A percentile compares a stretch with the other conserved stretches of the same genome.
These are phyloP conservation scores for Cyberlindnera sargentensis DNA, from an alignment of 805 yeast species.

Conservation along the genomic window DNA sequence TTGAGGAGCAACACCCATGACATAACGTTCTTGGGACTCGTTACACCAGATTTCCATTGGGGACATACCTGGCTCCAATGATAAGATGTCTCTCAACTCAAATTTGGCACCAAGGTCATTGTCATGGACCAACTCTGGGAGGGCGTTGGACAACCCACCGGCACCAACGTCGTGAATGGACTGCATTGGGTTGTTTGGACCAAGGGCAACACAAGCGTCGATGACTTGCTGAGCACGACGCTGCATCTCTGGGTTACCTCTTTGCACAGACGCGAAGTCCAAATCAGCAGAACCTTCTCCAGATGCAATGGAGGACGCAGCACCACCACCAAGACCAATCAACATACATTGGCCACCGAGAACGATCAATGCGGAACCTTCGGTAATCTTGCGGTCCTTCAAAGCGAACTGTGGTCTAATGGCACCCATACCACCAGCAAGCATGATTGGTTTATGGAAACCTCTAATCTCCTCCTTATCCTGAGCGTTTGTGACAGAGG, in stretches of 20 bases:
- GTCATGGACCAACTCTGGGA: slow-evolving; percentile 96
- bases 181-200: slow-evolving; percentile 73
- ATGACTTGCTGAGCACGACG: slow-evolving; percentile 98
- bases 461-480: slow-evolving; percentile 80
- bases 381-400: slow-evolving; percentile 80
- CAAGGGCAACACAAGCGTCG: slow-evolving; percentile 85
- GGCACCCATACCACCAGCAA: slow-evolving; percentile 99
- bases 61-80: slow-evolving; percentile 95
- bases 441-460: slow-evolving; percentile 97
- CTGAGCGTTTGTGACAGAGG: slow-evolving; percentile 56
- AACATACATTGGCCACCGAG: slow-evolving; percentile 98
- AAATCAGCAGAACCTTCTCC: slow-evolving; percentile 95
- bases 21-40: slow-evolving; percentile 98
- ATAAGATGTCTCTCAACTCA: slow-evolving; percentile 83
- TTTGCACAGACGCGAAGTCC: slow-evolving; percentile 97
- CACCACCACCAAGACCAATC: slow-evolving; percentile 99
- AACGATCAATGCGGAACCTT: slow-evolving; percentile 87
- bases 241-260: slow-evolving; percentile 99
- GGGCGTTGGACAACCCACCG: slow-evolving; percentile 95
- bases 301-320: slow-evolving; percentile 94
- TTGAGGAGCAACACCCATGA: slow-evolving; percentile 79
- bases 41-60: slow-evolving; percentile 99
- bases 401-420: slow-evolving; percentile 89
- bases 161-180: slow-evolving; percentile 99
- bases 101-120: slow-evolving; percentile 92